Base-by-base conservation (phyloP, 345 rosid genomes). In the Pistacia atlantica region DNA sequence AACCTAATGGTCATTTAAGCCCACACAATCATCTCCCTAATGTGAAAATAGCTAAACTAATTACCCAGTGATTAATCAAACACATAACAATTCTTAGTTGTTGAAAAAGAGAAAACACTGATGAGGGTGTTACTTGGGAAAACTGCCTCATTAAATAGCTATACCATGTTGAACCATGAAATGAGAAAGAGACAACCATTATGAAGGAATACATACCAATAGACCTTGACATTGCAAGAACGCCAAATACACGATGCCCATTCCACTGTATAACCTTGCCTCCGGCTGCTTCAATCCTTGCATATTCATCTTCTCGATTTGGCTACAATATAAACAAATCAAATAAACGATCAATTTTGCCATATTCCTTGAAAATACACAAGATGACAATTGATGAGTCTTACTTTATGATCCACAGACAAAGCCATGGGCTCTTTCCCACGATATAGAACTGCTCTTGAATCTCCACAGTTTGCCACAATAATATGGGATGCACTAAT, bases 241-340 rank as follows among this genome's bases (percentile, higher is more conserved):
- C 98, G 18, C 99, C 99, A 71, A 92, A 93, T 67, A 96, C 99
- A 59, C 98, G 97, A 75, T 91, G 95, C 25, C 98, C 98, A 67
- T 93, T 95, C 99, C 98, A 96, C 52, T 92, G 97, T 73, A 96
- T 96, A 80, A 96, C 97, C 87, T 88, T 96, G 49, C 99, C 99
- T 74, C 97, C 99, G 67, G 99, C 95, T 63, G 90, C 97, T 80
- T 96, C 98, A 70, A 96, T 96, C 82, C 99, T 93, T 72, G 92
- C 89, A 82, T 86, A 91, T 80, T 93, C 99, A 84, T 96, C 99
- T 78, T 93, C 97, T 78, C 97, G 89, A 80, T 96, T 90, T 63
- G 99, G 99, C 99, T 95, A 84, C 77, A 74, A 86, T 18, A 79
- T 46, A 68, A 65, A 72, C 25, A 67, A 55, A 72, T 14, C 49